Evolutionary conservation across 257 asterid genomes (phyloP).

Genomic region (Agastache rugosa): DNA sequence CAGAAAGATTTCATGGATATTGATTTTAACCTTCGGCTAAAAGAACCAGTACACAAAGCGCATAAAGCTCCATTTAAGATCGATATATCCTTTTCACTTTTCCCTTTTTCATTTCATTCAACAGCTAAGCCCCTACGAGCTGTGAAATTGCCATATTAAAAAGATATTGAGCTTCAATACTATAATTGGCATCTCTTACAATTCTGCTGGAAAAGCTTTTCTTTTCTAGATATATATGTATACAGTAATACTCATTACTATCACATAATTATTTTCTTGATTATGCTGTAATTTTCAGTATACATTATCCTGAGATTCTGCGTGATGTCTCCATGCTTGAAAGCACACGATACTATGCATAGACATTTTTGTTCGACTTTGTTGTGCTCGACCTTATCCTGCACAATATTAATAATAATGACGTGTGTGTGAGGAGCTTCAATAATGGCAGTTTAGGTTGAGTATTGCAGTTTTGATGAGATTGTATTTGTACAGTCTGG

Average conservation of each 20-base stretch:
- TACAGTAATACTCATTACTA: too few species aligned
- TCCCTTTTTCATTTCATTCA: neutral
- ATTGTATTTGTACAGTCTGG: slow-evolving; percentile 11
- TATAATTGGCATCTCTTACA: neutral
- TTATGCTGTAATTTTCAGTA: neutral
- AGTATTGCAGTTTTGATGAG: slow-evolving; percentile 36
- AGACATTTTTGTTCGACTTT: too few species aligned
- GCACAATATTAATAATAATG: slow-evolving; percentile 4
- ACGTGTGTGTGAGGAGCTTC: slow-evolving; percentile 23
- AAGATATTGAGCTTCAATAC: neutral
- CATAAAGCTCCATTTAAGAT: neutral
- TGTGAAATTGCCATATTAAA: neutral
- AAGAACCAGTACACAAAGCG: neutral
- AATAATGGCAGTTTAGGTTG: slow-evolving; percentile 29
- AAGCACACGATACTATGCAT: neutral
- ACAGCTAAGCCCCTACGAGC: neutral
- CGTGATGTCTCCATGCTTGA: slow-evolving; percentile 3
- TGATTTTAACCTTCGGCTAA: neutral
- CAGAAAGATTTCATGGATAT: slow-evolving; percentile 1
- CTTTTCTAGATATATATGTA: neutral
- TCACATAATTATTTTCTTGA: neutral
- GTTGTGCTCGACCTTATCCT: too few species aligned
- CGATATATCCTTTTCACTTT: neutral
- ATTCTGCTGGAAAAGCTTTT: neutral
- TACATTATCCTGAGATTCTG: too few species aligned